Percentiles rank a stretch among this genome's conserved stretches.
These are phyloP conservation scores for Cercophora scortea DNA, from an alignment of 495 filamentous ascomycete genomes.

Conservation along the genomic window DNA sequence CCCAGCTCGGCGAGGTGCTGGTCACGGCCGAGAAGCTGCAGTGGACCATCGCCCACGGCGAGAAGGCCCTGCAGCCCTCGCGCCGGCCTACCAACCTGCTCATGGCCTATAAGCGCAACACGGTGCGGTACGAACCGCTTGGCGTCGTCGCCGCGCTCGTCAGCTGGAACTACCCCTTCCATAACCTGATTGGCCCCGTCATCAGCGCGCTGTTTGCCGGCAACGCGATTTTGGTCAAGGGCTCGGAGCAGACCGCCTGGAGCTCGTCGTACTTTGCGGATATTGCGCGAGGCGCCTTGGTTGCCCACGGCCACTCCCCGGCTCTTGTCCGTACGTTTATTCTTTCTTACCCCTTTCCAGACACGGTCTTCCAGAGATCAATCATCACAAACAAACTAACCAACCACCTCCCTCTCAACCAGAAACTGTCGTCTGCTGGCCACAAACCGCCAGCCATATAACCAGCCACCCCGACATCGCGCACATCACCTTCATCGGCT, in stretches of 20 bases:
- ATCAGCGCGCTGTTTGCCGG: slow-evolving; percentile 91
- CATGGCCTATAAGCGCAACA: slow-evolving; percentile 93
- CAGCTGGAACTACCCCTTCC: slow-evolving; percentile 95
- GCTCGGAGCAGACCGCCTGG: slow-evolving; percentile 91
- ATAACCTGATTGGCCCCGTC: slow-evolving; percentile 87
- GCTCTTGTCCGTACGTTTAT: slow-evolving; percentile 52
- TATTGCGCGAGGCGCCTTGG: slow-evolving; percentile 69
- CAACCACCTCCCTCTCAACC: not conserved
- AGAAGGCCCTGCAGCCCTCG: slow-evolving; percentile 66
- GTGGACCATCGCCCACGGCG: slow-evolving; percentile 91
- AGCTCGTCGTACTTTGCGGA: slow-evolving; percentile 70
- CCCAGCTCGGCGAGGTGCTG: slow-evolving; percentile 86
- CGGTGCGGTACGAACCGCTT: slow-evolving; percentile 83
- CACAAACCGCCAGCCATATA: slow-evolving; percentile 68
- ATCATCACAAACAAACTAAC: too few relatives aligned
- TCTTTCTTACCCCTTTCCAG: too few relatives aligned
- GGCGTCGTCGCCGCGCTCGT: slow-evolving; percentile 89
- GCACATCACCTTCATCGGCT: slow-evolving; percentile 98
- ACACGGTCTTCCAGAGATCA: not conserved
- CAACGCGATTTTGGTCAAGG: slow-evolving; percentile 86
- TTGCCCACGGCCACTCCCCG: slow-evolving; percentile 75
- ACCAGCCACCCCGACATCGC: slow-evolving; percentile 77
- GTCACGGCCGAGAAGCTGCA: slow-evolving; percentile 88
- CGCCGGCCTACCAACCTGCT: slow-evolving; percentile 74
- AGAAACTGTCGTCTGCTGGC: slow-evolving; percentile 77